Base-by-base conservation (phyloP, 345 rosid species). In the Brassica carinata region DNA sequence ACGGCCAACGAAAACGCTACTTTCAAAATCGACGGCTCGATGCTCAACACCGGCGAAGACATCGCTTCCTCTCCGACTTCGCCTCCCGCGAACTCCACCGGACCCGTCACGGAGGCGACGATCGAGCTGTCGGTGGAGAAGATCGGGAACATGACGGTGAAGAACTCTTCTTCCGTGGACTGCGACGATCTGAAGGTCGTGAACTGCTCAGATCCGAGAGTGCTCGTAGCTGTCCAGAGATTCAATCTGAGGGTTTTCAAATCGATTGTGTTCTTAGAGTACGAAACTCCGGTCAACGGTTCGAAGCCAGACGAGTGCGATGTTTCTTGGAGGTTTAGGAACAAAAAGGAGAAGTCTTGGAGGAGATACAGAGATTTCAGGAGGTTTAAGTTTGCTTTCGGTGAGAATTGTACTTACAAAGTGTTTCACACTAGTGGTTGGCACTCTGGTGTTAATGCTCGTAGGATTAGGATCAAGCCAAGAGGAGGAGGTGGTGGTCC, bases 271-370 rank as follows among this genome's bases (percentile, higher is more conserved):
- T 89, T 92, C 74, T 81, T 94, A 83, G 93, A 90, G 65, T 94
- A 94, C 65, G 97, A 89, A 74, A 69, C 88, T 74, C 98, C 98
- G 0, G 93, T 91, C 27, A 87, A 85, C 36, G 98, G 98, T 29
- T 88, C 92, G 13, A 90, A 79, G 7, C 77, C 86, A 0, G 90
- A 89, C 78, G 95, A 90, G 77, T 93, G 97, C 72, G 99, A 95
- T 77, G 97, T 90, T 66, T 89, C 92, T 13, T 93, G 97, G 98
- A 93, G 89, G 74, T 93, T 95, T 78, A 87, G 98, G 86, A 95
- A 95, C 78, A 93, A 87, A 83, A 95, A 90, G 77, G 99, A 95
- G 84, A 95, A 88, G 79, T 95, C 97, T 0, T 95, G 98, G 99
- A 91, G 98, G 88, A 90, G 81, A 76, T 95, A 95, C 8, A 88